phyloP scores from a whole-genome alignment of 176 grass and related monocot genomes.

The Tuctoria greenei region DNA sequence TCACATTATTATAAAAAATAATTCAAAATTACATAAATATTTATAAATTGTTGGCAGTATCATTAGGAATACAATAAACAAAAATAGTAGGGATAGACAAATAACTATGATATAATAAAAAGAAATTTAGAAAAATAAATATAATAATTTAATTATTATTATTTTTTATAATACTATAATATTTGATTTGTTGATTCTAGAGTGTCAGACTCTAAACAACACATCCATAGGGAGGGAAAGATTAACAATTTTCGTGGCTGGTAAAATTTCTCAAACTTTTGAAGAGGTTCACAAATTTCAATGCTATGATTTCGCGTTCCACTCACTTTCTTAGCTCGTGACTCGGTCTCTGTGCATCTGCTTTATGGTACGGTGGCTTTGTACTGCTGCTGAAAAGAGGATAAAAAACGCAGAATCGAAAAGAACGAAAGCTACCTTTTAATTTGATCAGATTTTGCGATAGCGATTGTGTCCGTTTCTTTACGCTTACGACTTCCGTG shows the following conservation, averaged over 20 bases:
- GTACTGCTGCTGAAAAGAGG: neutral
- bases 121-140: too few species aligned
- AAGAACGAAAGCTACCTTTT: constrained; percentile 12
- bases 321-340: neutral
- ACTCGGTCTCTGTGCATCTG: neutral
- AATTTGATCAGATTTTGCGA: constrained; percentile 12
- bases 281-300: neutral
- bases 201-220: too few species aligned
- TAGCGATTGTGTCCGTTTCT: constrained; percentile 1
- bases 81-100: too few species aligned
- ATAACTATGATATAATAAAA: too few species aligned
- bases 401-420: neutral
- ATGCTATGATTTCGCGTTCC: constrained; percentile 23
- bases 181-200: neutral
- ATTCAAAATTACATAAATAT: too few species aligned
- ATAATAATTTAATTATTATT: too few species aligned
- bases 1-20: too few species aligned
- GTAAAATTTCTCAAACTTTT: neutral
- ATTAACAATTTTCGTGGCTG: neutral
- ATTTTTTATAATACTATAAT: too few species aligned
- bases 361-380: constrained; percentile 8
- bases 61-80: too few species aligned
- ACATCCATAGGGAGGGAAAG: neutral
- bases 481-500: constrained; percentile 11
- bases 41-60: too few species aligned